A percentile compares a stretch with the other conserved stretches of the same genome.
These are phyloP conservation scores for Scheffersomyces quercinus DNA, from an alignment of 1,139 yeast species.

Conservation along the genomic window DNA sequence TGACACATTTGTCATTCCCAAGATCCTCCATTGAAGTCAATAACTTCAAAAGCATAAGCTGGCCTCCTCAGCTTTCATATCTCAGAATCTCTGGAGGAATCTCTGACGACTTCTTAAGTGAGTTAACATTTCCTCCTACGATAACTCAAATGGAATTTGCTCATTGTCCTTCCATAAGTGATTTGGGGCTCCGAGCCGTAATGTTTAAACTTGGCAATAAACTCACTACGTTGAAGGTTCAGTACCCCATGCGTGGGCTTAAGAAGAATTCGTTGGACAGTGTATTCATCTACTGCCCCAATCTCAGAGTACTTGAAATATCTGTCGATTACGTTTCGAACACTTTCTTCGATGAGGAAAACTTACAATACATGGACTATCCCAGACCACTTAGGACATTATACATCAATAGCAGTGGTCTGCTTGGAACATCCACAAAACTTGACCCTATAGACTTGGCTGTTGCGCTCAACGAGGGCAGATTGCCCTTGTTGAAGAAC, in stretches of 20 bases:
- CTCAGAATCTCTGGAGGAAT: constrained; percentile 87
- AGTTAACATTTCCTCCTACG: constrained; percentile 68
- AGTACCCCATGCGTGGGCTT: constrained; percentile 87
- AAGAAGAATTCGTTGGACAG: constrained; percentile 69
- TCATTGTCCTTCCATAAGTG: constrained; percentile 78
- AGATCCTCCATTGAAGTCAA: constrained; percentile 74
- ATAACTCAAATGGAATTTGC: constrained; percentile 76
- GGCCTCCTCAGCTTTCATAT: constrained; percentile 80
- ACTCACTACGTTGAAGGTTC: constrained; percentile 61
- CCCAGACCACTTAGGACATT: constrained; percentile 64
- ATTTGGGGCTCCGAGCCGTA: constrained; percentile 60
- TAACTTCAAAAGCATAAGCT: constrained; percentile 38
- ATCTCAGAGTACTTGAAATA: constrained; percentile 58
- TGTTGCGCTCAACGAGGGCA: constrained; percentile 74
- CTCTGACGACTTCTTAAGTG: constrained; percentile 71
- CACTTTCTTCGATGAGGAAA: constrained; percentile 61
- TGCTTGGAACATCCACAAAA: constrained; percentile 80
- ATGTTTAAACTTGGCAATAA: constrained; percentile 65
- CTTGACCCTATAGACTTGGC: constrained; percentile 87
- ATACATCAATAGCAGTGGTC: constrained; percentile 82
- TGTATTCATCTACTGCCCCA: constrained; percentile 75
- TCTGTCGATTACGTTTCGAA: constrained; percentile 82
- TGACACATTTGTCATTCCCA: constrained; percentile 84
- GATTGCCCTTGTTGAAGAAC: constrained; percentile 66
- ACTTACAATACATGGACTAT: constrained; percentile 38